Evolutionary conservation across 2,329 filamentous ascomycete genomes (phyloP), one percentile per base, ranked within the genome.

Genomic region (Fusarium odoratissimum): DNA sequence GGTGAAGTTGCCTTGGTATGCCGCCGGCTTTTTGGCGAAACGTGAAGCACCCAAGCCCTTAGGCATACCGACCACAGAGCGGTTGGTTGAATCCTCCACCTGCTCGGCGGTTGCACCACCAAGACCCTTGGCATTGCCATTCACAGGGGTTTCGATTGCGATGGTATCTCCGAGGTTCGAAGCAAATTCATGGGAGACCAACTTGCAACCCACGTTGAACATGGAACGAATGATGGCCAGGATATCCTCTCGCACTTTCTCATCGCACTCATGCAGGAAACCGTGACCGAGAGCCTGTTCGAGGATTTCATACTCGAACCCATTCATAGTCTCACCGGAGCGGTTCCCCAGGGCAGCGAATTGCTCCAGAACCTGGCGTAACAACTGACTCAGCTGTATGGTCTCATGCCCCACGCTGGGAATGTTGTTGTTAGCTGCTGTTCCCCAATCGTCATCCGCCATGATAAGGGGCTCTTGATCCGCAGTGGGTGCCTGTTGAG

Each of bases 271-370:
- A 28, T 42, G 48, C n/a, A 81, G 67, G 21, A 75, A 75, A 1
- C 78, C 78, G 17, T 76, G 66, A 7, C 64, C 38, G 11, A 75
- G 58, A 78, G 78, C 80, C 25, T 72, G 64, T 3, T 77, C 71
- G 16, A 80, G 67, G 6, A 77, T 71, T 0, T 70, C 72, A 10
- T 80, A 76, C 25, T 79, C 72, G 13, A 81, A 74, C 4, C 73
- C 77, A 8, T 30, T 45, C 12, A 79, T 40, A 9, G 76, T 71
- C 8, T 60, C 54, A 10, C 72, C 52, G 17, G 75, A 66, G 3
- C 76, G 45, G 4, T 44, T 31, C 8, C 67, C 44, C 19, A 59
- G 33, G 1, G 60, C 19, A 7, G 61, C 48, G 14, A 75, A 61
- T 7, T 77, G 60, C 2, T 19, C 44, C 2, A 74, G 38, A 21